A percentile compares a stretch with the other conserved stretches of the same genome.
Evolutionary conservation across 768 basidiomycete genomes (phyloP).

Genomic region (Trametes maxima): DNA sequence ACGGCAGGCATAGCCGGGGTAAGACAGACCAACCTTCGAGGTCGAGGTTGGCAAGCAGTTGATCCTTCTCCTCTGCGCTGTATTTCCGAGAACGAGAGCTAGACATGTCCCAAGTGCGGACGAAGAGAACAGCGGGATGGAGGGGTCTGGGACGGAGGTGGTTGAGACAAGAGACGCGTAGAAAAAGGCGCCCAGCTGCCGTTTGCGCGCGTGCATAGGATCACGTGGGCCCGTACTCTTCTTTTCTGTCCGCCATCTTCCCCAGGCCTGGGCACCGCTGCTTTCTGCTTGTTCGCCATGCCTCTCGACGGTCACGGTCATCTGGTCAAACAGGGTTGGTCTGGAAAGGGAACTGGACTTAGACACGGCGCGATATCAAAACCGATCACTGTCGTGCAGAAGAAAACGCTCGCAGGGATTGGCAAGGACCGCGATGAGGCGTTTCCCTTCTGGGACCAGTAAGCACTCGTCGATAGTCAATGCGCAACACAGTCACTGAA

Average conservation of each 20-base stretch:
- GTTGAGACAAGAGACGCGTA: conserved; percentile 13
- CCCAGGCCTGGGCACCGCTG: not conserved
- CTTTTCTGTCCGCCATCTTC: conserved; percentile 3
- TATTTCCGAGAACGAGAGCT: conserved; percentile 37
- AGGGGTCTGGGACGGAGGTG: not conserved
- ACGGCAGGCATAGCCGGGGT: not conserved
- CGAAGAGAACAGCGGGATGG: no score
- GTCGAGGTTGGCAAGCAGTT: conserved; percentile 76
- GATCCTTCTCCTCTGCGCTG: conserved; percentile 71
- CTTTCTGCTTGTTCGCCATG: conserved; percentile 40
- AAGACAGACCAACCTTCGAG: conserved; percentile 61
- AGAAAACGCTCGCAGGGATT: conserved; percentile 82
- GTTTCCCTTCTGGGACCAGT: conserved; percentile 99
- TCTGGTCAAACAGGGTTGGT: conserved; percentile 84
- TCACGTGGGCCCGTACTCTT: conserved; percentile 19
- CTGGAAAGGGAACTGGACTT: conserved; percentile 84
- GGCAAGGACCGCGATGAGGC: conserved; percentile 95
- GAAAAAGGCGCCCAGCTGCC: conserved; percentile 3
- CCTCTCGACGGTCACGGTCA: conserved; percentile 73
- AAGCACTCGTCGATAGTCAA: conserved; percentile 37
- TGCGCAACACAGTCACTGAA: not conserved
- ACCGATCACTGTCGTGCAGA: conserved; percentile 80
- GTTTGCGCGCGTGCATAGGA: conserved; percentile 2
- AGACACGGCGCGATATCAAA: conserved; percentile 76
- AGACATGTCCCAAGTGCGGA: no score